Evolutionary conservation across 805 yeast species (phyloP).

Genomic region (Saturnispora kantuleensis): DNA sequence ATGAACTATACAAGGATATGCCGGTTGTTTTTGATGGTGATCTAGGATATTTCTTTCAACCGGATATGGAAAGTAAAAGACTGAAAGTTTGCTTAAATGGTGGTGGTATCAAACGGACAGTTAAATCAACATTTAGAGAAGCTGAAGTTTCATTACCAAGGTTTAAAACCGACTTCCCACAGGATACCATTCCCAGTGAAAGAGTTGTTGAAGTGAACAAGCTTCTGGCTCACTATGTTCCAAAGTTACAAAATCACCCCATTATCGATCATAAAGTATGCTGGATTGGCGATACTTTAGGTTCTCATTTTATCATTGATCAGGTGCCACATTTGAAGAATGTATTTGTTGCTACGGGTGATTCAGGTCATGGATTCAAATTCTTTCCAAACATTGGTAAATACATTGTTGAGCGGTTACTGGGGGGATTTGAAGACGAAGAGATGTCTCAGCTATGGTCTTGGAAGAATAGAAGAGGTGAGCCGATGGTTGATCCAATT

Average conservation of each 20-base stretch:
- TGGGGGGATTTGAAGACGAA: slow-evolving; percentile 18
- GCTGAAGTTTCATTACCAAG: slow-evolving; percentile 27
- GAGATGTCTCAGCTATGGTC: slow-evolving; percentile 22
- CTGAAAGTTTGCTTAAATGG: slow-evolving; percentile 32
- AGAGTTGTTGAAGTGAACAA: slow-evolving; percentile 20
- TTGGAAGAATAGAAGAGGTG: slow-evolving; percentile 20
- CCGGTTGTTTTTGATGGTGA: slow-evolving; percentile 37
- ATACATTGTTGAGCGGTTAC: slow-evolving; percentile 27
- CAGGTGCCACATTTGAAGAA: slow-evolving; percentile 24
- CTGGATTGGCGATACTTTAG: slow-evolving; percentile 31
- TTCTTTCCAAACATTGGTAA: slow-evolving; percentile 36
- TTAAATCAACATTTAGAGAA: slow-evolving; percentile 10
- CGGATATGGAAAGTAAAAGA: slow-evolving; percentile 29
- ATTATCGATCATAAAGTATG: slow-evolving; percentile 27
- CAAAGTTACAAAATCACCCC: slow-evolving; percentile 27
- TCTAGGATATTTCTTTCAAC: slow-evolving; percentile 39
- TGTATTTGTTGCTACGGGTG: slow-evolving; percentile 34
- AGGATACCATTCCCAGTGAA: slow-evolving; percentile 29
- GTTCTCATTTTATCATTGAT: slow-evolving; percentile 32
- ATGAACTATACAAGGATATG: slow-evolving; percentile 25
- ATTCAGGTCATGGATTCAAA: slow-evolving; percentile 37
- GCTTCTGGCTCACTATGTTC: slow-evolving; percentile 26
- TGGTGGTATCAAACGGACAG: slow-evolving; percentile 22
- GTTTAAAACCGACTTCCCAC: slow-evolving; percentile 23
- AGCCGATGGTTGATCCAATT: slow-evolving; percentile 15